phyloP scores from a whole-genome alignment of 768 basidiomycete genomes.

The Boletellus emodensis region DNA sequence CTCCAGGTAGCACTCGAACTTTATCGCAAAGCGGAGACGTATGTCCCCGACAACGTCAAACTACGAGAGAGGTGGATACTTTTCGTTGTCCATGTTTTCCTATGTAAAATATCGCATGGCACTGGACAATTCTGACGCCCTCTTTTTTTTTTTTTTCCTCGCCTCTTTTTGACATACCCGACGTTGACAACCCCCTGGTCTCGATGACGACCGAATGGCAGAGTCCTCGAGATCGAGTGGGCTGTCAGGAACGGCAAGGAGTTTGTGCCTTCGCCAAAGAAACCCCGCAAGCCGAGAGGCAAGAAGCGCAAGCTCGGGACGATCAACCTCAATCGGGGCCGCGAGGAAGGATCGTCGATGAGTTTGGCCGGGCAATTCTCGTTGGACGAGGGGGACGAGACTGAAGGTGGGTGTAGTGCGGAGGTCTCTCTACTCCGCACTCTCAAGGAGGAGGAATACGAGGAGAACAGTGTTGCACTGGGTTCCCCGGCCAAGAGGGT shows the following conservation, averaged over 20 bases:
- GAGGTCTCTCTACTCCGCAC: conserved; percentile 10
- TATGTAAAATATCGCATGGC: conserved; percentile 48
- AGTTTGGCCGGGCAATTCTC: conserved; percentile 17
- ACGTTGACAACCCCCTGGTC: neutral
- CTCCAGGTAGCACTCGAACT: conserved; percentile 76
- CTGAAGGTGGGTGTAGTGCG: conserved; percentile 19
- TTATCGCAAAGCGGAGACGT: conserved; percentile 76
- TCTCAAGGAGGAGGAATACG: conserved; percentile 30
- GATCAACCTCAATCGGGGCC: conserved; percentile 9
- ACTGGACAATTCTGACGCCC: conserved; percentile 39
- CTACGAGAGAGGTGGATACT: conserved; percentile 84
- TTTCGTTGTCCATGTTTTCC: conserved; percentile 63
- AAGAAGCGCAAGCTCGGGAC: conserved; percentile 30
- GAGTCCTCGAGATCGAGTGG: conserved; percentile 83
- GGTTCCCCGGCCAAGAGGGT: conserved; percentile 29
- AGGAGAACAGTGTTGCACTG: conserved; percentile 13
- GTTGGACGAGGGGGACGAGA: conserved; percentile 42
- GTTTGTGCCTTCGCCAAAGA: conserved; percentile 56
- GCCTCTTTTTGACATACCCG: conserved; percentile 2
- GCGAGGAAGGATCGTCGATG: conserved; percentile 18
- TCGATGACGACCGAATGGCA: conserved; percentile 26
- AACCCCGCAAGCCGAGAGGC: conserved; percentile 33
- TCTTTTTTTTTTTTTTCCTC: conserved; percentile 27
- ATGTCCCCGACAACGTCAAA: conserved; percentile 84
- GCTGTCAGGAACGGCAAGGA: conserved; percentile 59